Percentiles rank a stretch among this genome's conserved stretches.
Evolutionary conservation across 2,329 filamentous ascomycete species (phyloP).

Genomic region (Phyllosticta citribraziliensis): DNA sequence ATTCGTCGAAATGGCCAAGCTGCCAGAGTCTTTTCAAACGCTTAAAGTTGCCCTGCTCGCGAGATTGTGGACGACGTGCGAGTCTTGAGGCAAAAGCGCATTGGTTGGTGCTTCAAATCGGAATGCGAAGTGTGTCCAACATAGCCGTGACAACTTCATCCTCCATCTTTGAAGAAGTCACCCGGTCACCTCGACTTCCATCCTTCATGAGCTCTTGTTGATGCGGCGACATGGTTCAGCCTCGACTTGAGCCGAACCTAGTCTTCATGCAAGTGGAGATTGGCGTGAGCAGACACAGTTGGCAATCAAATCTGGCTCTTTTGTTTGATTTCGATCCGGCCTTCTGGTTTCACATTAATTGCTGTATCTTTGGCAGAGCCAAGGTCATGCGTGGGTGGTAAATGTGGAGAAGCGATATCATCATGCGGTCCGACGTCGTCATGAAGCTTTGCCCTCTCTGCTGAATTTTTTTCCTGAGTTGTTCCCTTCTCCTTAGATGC

Average conservation of each 20-base stretch:
- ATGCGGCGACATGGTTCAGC: neutral
- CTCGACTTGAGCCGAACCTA: neutral
- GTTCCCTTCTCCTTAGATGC: neutral
- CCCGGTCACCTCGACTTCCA: too few species aligned
- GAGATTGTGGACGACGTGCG: too few species aligned
- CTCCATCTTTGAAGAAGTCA: too few species aligned
- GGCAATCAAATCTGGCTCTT: neutral
- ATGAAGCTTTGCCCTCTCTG: neutral
- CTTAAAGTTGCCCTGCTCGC: too few species aligned
- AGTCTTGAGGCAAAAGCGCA: too few species aligned
- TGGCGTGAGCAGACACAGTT: neutral
- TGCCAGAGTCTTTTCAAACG: too few species aligned
- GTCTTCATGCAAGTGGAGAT: neutral
- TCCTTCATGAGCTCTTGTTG: too few species aligned
- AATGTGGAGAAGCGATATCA: neutral
- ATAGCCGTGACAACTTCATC: too few species aligned
- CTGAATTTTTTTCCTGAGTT: neutral
- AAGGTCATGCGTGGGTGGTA: neutral
- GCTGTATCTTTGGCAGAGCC: neutral
- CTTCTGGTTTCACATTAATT: neutral
- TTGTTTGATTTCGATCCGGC: neutral
- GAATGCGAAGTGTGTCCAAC: too few species aligned
- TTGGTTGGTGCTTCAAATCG: too few species aligned
- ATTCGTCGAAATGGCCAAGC: neutral
- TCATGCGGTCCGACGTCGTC: neutral